These are phyloP conservation scores for Zea mays DNA, from an alignment of 176 grass and related monocot genomes.

Conservation along the genomic window Zm-B73-REFERENCE-NAM-5.0 NC_050098.1:4775001-4775500, in stretches of 20 bases:
- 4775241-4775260: slow-evolving; percentile 37
- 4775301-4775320: background rate
- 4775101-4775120: slow-evolving; percentile 92
- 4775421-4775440: slow-evolving; percentile 56
- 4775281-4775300: slow-evolving; percentile 34
- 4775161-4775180: slow-evolving; percentile 46
- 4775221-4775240: slow-evolving; percentile 58
- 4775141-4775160: slow-evolving; percentile 54
- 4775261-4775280: background rate
- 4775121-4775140: slow-evolving; percentile 89
- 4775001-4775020: slow-evolving; percentile 99
- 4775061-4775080: slow-evolving; percentile 54
- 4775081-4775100: slow-evolving; percentile 87
- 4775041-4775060: slow-evolving; percentile 98
- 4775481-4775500: background rate
- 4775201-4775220: slow-evolving; percentile 54
- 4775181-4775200: slow-evolving; percentile 56
- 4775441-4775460: background rate
- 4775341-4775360: slow-evolving; percentile 45
- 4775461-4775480: background rate
- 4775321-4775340: slow-evolving; percentile 32
- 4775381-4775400: slow-evolving; percentile 54
- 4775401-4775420: slow-evolving; percentile 45
- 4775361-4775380: slow-evolving; percentile 30
- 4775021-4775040: slow-evolving; percentile 92